Base-by-base conservation (phyloP, 192 early-diverging fungal genomes). In the Pilobolus umbonatus region DNA sequence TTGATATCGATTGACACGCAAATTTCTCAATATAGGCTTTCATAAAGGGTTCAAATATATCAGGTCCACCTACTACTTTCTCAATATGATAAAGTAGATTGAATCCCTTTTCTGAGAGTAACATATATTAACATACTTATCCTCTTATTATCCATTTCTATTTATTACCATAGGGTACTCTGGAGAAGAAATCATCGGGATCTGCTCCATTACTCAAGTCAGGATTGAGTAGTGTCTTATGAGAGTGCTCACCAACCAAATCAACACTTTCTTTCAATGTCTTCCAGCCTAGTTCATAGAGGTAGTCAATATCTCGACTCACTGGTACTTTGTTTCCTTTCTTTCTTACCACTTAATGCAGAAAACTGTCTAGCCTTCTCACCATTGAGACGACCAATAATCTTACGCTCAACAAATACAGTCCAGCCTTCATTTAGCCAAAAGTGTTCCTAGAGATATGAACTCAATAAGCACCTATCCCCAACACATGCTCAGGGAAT, bases 391-490 rank as follows among this genome's bases (percentile, higher is more conserved):
- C 85, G 76, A 22, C 51, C 83, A 39, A 85, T 54, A 56, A 98
- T 95, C 74, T 93, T 95, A 64, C 93, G 83, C 76, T 98, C 92
- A 42, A 94, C 77, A 71, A 92, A 95, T 31, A 93, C 82, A 11
- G 94, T 97, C 78, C 91, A 94, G 53, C 96, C 95, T 76, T 98
- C 96, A 67, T 97, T 98, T 29, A 97, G 75, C 96, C 92, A 94
- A 69, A 90, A 88, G 58, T 83, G 75, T 61, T 82, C 81, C 61
- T 55, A 52, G 29, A 25, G 1, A 15, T 17, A 22, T 12, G 31
- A 22, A 48, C 7, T 14, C 14, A 48, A 48, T 25, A 5, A 48
- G n/a, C 10, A 28, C 8, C 17, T 48, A 15, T 12, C 25, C n/a
- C 14, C 47, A 11, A 48, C 7, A 25, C 25, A 28, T 22, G 36